phyloP scores from a whole-genome alignment of 2,329 filamentous ascomycete genomes.

The Tolypocladium paradoxum region DNA sequence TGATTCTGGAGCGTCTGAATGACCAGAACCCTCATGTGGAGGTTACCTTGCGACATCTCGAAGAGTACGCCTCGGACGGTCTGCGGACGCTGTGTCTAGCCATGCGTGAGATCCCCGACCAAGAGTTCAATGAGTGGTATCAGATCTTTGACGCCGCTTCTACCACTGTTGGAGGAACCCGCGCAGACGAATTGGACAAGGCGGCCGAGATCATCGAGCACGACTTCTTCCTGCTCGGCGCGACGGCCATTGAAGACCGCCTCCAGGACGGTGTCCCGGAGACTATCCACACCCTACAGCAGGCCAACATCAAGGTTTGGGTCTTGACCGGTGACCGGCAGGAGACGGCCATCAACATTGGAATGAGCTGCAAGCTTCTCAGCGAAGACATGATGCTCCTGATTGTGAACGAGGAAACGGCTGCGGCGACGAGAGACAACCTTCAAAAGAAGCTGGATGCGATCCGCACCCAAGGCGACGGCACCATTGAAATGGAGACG shows the following conservation, averaged over 20 bases:
- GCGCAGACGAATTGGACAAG: constrained; percentile 92
- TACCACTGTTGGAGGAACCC: constrained; percentile 84
- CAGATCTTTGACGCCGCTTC: constrained; percentile 77
- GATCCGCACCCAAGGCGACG: constrained; percentile 70
- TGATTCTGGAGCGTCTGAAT: constrained; percentile 84
- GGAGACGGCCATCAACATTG: constrained; percentile 98
- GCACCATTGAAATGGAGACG: constrained; percentile 69
- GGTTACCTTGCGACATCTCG: constrained; percentile 84
- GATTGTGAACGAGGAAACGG: constrained; percentile 85
- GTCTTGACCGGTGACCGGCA: constrained; percentile 95
- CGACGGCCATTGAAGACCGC: constrained; percentile 94
- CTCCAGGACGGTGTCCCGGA: constrained; percentile 96
- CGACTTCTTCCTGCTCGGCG: constrained; percentile 81
- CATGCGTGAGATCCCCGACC: constrained; percentile 83
- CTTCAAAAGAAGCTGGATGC: constrained; percentile 89
- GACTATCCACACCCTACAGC: constrained; percentile 93
- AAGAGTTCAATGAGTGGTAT: constrained; percentile 81
- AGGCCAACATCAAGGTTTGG: constrained; percentile 97
- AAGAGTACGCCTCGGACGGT: constrained; percentile 96
- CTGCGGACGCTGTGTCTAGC: constrained; percentile 89
- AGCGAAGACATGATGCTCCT: constrained; percentile 98
- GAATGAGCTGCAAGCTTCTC: constrained; percentile 98
- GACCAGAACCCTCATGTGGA: constrained; percentile 81
- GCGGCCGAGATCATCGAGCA: constrained; percentile 92
- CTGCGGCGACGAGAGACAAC: constrained; percentile 73